Evolutionary conservation across 768 basidiomycete species (phyloP), one percentile per base, ranked within the genome.

Genomic region (Cyclocybe cylindracea): DNA sequence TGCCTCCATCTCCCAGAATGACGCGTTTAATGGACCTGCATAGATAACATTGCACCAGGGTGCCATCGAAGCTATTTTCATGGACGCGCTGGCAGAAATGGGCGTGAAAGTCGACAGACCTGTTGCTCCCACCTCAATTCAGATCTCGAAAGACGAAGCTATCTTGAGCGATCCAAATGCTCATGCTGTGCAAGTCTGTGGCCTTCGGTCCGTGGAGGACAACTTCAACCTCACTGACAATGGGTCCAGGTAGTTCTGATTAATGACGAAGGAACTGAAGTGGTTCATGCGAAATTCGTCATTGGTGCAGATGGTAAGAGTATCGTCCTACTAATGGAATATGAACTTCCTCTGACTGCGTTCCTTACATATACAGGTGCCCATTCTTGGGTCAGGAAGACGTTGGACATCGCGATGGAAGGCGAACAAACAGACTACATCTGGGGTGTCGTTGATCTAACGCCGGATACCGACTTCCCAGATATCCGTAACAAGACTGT

Each of bases 351-450:
- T 35, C 7, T 48, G 53, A 48, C 34, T 29, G 38, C 9, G 29
- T 29, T 48, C 18, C 19, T n/a, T 44, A 2, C 39, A 39, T 59
- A 88, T 16, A 16, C 5, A 24, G 86, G 88, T 5, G 89, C 89
- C 0, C 89, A 91, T 67, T 91, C 88, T 9, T 91, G 89, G 88
- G 87, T 92, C 18, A 79, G 91, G 19, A 89, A 88, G 53, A 50
- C 68, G 0, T 70, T 89, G 7, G 74, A 75, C 7, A 85, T 92
- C 45, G 61, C 69, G 4, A 87, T 92, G 87, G 82, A 90, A 53
- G 91, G 91, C 5, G 88, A 91, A 64, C 85, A 89, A 54, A 77
- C 74, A 69, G 85, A 91, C 47, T 86, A 80, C 51, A 76, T 92
- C 14, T 94, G 91, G 91, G 91, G 91, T 2, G 91, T 93, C 3